Evolutionary conservation across 352 stramenopile species (phyloP), one percentile per base, ranked within the genome.

Genomic region (Phytopythium kandeliae): DNA sequence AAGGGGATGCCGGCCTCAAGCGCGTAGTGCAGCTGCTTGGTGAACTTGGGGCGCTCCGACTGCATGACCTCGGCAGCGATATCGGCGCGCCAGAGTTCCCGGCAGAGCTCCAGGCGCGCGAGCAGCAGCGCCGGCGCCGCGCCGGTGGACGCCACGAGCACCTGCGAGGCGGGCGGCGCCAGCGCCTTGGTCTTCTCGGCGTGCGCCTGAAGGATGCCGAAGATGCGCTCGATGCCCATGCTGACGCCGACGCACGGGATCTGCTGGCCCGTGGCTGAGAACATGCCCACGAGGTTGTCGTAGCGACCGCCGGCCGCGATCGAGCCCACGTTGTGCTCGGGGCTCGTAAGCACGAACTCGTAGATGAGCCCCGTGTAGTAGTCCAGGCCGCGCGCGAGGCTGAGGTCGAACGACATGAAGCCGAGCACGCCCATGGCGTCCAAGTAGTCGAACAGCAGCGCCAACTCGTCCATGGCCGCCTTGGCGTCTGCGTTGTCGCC

Each of bases 281-380:
- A 98, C 92, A 98, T 98, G 44, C 96, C 97, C 19, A 99, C 97
- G 24, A 99, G 83, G 55, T 98, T 97, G 69, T 99, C 97, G 75
- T 99, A 99, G 48, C 97, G 85, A 3, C 97, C 97, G 35, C 97
- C 97, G 38, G 95, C 97, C 28, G 93, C 96, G 68, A 99, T 99
- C 44, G 92, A 98, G 46, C 97, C 97, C 28, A 99, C 95, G 61
- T 98, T 87, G 55, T 90, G 74, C 57, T 87, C 81, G 6, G 71
- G 69, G 25, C 69, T 87, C 55, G 84, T 93, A 25, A 98, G 86
- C 28, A 99, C 93, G 48, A 97, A 98, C 75, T 99, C 97, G 71
- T 99, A 99, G 66, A 99, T 99, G 41, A 99, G 76, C 16, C 97
- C 97, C 16, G 96, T 99, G 78, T 99, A 99, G 86, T 99, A 99